A percentile compares a stretch with the other conserved stretches of the same genome.
Conservation (phyloP, 257 asterid species). For the Primulina tabacum region DNA sequence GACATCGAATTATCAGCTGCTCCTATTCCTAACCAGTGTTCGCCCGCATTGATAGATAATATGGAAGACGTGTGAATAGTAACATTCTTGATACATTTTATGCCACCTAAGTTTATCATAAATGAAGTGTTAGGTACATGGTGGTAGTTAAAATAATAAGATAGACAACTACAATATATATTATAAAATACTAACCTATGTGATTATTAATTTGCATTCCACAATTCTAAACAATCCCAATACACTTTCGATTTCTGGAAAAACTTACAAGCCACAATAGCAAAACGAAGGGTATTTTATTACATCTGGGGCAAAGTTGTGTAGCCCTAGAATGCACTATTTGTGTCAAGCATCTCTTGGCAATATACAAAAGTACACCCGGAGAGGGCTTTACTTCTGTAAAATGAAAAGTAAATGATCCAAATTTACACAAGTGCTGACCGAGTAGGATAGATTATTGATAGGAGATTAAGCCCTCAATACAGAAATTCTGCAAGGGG, state of each 20-base stretch:
- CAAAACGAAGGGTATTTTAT: background rate
- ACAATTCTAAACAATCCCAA: background rate
- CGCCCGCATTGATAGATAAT: slow-evolving; percentile 85
- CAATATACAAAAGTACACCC: too few species aligned
- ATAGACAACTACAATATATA: background rate
- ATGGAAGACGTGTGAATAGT: slow-evolving; percentile 69
- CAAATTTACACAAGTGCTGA: too few species aligned
- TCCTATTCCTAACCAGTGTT: slow-evolving; percentile 93
- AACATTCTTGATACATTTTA: slow-evolving; percentile 78
- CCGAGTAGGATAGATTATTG: too few species aligned
- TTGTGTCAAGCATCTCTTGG: too few species aligned
- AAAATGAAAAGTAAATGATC: too few species aligned
- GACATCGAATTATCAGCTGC: slow-evolving; percentile 99
- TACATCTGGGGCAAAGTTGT: too few species aligned
- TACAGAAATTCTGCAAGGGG: background rate
- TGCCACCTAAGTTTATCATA: slow-evolving; percentile 47
- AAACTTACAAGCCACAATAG: background rate
- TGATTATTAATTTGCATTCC: background rate
- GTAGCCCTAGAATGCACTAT: too few species aligned
- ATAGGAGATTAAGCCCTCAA: too few species aligned
- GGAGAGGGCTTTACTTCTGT: too few species aligned
- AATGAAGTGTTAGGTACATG: slow-evolving; percentile 1
- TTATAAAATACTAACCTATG: background rate
- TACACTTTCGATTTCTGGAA: background rate
- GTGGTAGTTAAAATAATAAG: background rate